A percentile compares a stretch with the other conserved stretches of the same genome.
phyloP scores from a whole-genome alignment of 2,329 filamentous ascomycete genomes.

The Diaporthe citri region DNA sequence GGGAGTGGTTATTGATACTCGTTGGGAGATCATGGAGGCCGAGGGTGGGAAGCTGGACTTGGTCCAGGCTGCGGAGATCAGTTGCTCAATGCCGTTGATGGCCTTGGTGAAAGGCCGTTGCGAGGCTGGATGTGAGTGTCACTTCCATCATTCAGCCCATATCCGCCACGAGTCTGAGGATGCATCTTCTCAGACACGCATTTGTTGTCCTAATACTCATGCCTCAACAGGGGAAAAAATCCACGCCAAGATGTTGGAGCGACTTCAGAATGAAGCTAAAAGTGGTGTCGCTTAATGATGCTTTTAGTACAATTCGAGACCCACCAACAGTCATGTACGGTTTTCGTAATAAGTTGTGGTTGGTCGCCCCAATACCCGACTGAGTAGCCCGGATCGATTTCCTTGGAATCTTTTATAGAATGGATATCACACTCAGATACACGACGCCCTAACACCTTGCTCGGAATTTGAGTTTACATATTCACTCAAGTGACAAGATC shows the following conservation, averaged over 20 bases:
- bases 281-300: background rate
- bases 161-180: no score
- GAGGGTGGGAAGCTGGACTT: constrained; percentile 54
- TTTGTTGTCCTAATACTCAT: background rate
- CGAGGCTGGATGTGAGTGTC: constrained; percentile 59
- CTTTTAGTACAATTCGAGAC: no score
- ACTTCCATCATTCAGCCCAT: no score
- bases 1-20: constrained; percentile 65
- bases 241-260: constrained; percentile 60
- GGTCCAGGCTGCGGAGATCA: constrained; percentile 64
- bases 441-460: background rate
- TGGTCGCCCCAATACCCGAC: rapidly evolving
- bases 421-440: background rate
- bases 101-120: constrained; percentile 63
- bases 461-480: background rate
- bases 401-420: background rate
- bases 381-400: background rate
- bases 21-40: constrained; percentile 57
- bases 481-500: background rate
- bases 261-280: constrained; percentile 50
- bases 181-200: background rate
- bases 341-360: background rate
- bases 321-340: background rate
- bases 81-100: constrained; percentile 63
- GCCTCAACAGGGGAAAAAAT: constrained; percentile 50